phyloP scores from a whole-genome alignment of 2,329 filamentous ascomycete genomes.

The Lecanoromycetidae sp. region DNA sequence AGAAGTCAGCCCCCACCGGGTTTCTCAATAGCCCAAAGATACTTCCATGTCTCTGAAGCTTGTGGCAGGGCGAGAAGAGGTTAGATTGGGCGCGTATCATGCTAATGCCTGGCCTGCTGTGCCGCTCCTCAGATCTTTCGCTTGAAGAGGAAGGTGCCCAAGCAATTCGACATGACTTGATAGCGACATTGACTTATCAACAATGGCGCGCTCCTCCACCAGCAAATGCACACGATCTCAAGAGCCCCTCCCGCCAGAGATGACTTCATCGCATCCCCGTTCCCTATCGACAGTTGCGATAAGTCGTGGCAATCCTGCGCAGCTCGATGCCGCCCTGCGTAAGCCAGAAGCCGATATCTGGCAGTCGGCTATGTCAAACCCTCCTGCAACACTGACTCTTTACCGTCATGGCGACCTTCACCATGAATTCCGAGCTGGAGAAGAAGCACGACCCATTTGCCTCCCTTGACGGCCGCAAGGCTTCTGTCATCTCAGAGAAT shows the following conservation, averaged over 20 bases:
- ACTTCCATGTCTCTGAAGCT: too few relatives aligned
- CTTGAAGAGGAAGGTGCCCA: constrained; percentile 6
- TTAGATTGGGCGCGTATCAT: too few relatives aligned
- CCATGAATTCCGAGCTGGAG: neutral
- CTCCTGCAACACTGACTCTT: neutral
- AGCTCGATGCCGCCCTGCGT: neutral
- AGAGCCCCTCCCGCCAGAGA: neutral
- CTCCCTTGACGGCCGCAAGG: constrained; percentile 17
- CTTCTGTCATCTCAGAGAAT: constrained; percentile 7
- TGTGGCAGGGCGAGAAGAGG: too few relatives aligned
- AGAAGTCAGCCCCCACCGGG: too few relatives aligned
- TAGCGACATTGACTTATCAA: constrained; percentile 1
- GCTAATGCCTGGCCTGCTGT: neutral
- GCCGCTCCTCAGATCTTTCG: neutral
- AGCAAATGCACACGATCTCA: too few relatives aligned
- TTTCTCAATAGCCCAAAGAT: too few relatives aligned
- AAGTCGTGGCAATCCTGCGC: neutral
- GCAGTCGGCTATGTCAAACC: neutral
- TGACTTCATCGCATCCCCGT: constrained; percentile 4
- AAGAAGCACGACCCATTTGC: constrained; percentile 17
- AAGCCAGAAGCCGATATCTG: neutral
- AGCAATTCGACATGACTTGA: neutral
- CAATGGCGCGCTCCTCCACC: too few relatives aligned
- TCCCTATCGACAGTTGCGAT: neutral
- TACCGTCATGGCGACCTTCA: neutral